phyloP scores from a whole-genome alignment of 768 basidiomycete genomes.

The Mycena amicta region DNA sequence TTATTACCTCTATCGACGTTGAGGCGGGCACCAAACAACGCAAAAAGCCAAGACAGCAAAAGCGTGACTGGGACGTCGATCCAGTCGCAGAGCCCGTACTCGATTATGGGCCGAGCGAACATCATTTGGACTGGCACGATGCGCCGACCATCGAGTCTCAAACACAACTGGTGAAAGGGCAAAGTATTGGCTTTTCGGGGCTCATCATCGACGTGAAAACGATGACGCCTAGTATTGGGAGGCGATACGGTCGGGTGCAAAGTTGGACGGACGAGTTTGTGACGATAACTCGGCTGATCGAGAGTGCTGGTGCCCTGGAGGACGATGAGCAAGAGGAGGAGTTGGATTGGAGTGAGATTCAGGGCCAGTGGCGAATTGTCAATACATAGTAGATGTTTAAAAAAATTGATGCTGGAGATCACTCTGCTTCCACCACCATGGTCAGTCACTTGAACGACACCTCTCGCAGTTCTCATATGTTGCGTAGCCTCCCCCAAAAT shows the following conservation, averaged over 20 bases:
- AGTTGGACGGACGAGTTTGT: conserved; percentile 9
- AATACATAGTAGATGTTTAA: background rate
- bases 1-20: conserved; percentile 21
- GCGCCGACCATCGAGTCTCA: conserved; percentile 13
- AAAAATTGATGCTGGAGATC: too few species aligned
- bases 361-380: conserved; percentile 11
- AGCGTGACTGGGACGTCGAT: conserved; percentile 1
- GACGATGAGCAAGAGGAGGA: conserved; percentile 8
- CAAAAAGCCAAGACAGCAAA: conserved; percentile 10
- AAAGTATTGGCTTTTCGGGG: conserved; percentile 16
- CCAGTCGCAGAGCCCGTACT: background rate
- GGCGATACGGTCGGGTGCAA: conserved; percentile 13
- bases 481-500: conserved; percentile 88
- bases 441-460: background rate
- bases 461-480: background rate
- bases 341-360: conserved; percentile 10
- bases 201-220: conserved; percentile 13
- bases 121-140: conserved; percentile 6
- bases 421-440: background rate
- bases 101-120: conserved; percentile 6
- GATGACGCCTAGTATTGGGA: conserved; percentile 10
- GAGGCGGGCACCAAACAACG: conserved; percentile 17
- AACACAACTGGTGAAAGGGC: conserved; percentile 8
- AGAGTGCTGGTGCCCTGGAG: background rate
- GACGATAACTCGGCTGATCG: conserved; percentile 6